Evolutionary conservation across 305 asterid species (phyloP).

Genomic region (Nicotiana rustica): DNA sequence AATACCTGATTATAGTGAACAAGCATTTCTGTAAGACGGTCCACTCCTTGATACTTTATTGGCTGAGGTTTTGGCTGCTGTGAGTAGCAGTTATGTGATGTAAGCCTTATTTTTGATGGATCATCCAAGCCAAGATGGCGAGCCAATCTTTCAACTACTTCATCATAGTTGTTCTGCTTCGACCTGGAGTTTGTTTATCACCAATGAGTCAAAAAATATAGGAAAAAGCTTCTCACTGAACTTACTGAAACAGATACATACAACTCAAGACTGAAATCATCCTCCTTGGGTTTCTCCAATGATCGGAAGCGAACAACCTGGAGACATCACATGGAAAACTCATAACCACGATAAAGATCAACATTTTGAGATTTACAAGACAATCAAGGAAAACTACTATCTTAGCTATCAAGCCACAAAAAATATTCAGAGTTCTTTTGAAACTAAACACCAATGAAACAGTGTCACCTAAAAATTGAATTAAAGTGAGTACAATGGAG

Average conservation of each 20-base stretch:
- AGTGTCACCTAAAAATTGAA: conserved; percentile 19
- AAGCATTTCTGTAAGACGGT: conserved; percentile 77
- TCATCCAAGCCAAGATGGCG: conserved; percentile 70
- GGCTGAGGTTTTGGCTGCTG: conserved; percentile 89
- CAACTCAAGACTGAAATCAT: conserved; percentile 81
- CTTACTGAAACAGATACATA: conserved; percentile 46
- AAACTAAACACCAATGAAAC: conserved; percentile 24
- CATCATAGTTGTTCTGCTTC: conserved; percentile 76
- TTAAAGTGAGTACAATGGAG: conserved; percentile 18
- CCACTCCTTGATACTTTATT: conserved; percentile 72
- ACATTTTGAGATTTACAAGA: not conserved
- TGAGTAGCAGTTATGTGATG: conserved; percentile 81
- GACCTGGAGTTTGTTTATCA: conserved; percentile 58
- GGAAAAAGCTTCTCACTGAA: conserved; percentile 17
- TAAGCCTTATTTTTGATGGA: conserved; percentile 81
- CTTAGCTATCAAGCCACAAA: conserved; percentile 22
- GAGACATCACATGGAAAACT: conserved; percentile 21
- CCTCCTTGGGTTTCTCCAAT: conserved; percentile 82
- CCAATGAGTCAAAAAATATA: conserved; percentile 34
- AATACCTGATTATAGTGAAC: conserved; percentile 81
- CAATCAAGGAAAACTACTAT: not conserved
- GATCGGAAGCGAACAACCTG: conserved; percentile 84
- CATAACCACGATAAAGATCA: conserved; percentile 9
- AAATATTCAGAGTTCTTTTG: conserved; percentile 25
- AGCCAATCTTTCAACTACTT: conserved; percentile 75